Percentiles rank a stretch among this genome's conserved stretches.
Evolutionary conservation across 2,329 filamentous ascomycete genomes (phyloP).

Genomic region (Bimuria novae-zelandiae): DNA sequence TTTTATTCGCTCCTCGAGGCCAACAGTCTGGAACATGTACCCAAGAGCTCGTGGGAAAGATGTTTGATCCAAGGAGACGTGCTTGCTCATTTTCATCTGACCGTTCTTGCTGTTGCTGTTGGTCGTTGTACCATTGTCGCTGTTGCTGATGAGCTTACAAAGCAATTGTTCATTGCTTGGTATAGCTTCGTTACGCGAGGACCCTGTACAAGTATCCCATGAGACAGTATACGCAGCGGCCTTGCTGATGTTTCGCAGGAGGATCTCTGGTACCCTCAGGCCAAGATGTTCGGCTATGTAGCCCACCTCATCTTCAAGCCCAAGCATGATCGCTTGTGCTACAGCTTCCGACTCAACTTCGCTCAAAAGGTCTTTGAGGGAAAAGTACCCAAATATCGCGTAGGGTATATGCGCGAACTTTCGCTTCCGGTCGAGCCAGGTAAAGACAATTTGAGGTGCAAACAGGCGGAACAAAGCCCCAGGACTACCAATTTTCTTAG

Average conservation of each 20-base stretch:
- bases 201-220: constrained; percentile 64
- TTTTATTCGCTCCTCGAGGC: constrained; percentile 36
- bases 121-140: constrained; percentile 56
- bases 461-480: constrained; percentile 81
- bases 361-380: constrained; percentile 68
- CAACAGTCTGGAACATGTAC: constrained; percentile 72
- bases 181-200: constrained; percentile 45
- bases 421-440: constrained; percentile 77
- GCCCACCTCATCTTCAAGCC: constrained; percentile 66
- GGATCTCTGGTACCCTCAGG: constrained; percentile 20
- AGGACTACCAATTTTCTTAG: constrained; percentile 67
- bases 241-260: constrained; percentile 74
- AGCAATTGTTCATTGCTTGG: constrained; percentile 68
- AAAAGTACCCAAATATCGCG: constrained; percentile 78
- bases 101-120: not conserved
- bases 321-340: constrained; percentile 82
- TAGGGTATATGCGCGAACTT: constrained; percentile 68
- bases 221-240: constrained; percentile 83
- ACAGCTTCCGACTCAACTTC: constrained; percentile 77
- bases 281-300: constrained; percentile 59
- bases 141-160: constrained; percentile 69
- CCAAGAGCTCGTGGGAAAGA: constrained; percentile 79
- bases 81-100: not conserved
- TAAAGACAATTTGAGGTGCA: constrained; percentile 85
- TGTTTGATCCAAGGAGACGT: constrained; percentile 59